Base-by-base conservation (phyloP, 768 basidiomycete genomes). In the Candolleomyces aberdarensis region DNA sequence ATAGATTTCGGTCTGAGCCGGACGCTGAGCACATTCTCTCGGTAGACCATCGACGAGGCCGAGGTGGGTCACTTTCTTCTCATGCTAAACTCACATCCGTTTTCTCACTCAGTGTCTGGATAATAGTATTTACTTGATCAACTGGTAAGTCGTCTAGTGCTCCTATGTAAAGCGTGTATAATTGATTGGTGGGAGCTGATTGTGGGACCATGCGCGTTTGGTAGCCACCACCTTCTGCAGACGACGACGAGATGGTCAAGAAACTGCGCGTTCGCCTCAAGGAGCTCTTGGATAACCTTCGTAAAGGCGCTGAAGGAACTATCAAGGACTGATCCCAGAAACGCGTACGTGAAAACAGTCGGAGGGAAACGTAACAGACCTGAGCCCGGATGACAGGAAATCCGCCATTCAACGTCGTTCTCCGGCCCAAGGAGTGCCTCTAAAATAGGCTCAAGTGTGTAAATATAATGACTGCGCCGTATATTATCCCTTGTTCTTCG, bases 91-190 rank as follows among this genome's bases (percentile, higher is more conserved):
- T 32, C 4, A 22, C 4, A 8, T 32, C 50, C 39, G 39, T 39
- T 26, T 20, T 31, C 0, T 44, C 8, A 14, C 32, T 49, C 10
- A 5, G 11, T 22, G 19, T 10, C 13, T 36, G 36, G 11, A 36
- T 17, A 13, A n/a, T 13, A 76, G 75, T 78, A 75, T 59, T 70
- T 78, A 13, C 62, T 78, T 9, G 76, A 78, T 58, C 76, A 78
- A 63, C 65, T 78, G 19, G 74, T 76, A 56, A 52, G 69, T 65
- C 26, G 26, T n/a, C 26, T 3, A 15, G 5, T 1, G 20, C 0
- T 19, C 7, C 36, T 20, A 11, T 10, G 15, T 14, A 17, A 40
- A 39, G 13, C 20, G 9, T 1, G n/a, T 43, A 32, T 17, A n/a
- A 32, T 51, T 14, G n/a, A 36, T 52, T 3, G 43, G 22, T 61